Base-by-base conservation (phyloP, 2,329 filamentous ascomycete species). In the Epichloe glyceriae region DNA sequence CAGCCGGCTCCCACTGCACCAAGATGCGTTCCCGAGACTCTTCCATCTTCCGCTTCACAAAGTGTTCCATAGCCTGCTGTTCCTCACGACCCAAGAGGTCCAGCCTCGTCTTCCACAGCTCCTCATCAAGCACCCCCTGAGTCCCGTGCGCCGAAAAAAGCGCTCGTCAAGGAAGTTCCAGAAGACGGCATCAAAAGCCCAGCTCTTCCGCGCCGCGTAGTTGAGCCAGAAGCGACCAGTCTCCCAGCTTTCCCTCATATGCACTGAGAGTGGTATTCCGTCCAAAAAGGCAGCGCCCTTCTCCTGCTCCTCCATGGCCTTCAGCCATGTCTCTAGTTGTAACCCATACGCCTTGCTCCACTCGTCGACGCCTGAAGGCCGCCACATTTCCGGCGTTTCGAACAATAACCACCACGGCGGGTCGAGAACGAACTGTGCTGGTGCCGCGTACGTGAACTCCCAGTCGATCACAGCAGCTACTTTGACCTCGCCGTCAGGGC, bases 391-490 rank as follows among this genome's bases (percentile, higher is more conserved):
- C 0, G 62, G 60, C 12, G 47, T 41, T 8, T 63, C 50, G 2
- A 70, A 52, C 1, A 70, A 58, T 1, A 71, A 55, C 68, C 66
- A 71, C 66, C 65, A 70, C 0, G 68, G 68, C 3, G 66, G 63
- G 47, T 65, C 62, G 45, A 61, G 57, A 8, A 42, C 46, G 42
- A 68, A 70, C 40, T 69, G 60, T 15, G 59, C 50, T 0, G 67
- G 66, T 0, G 58, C 67, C 1, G 53, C 60, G 51, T 70, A 69
- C 0, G 64, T 54, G 67, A 58, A 5, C 19, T 20, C 19, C 19
- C 19, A 20, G 19, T 20, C 19, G 19, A 20, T 20, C 19, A 20
- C 19, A 20, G 58, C 64, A 12, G 61, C 58, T 1, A 70, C 53
- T 0, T 57, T 3, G 19, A 20, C 19, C 19, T 20, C 19, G 19